These are phyloP conservation scores for Malania oleifera DNA, from an alignment of 164 flowering plant species.

Conservation along the genomic window DNA sequence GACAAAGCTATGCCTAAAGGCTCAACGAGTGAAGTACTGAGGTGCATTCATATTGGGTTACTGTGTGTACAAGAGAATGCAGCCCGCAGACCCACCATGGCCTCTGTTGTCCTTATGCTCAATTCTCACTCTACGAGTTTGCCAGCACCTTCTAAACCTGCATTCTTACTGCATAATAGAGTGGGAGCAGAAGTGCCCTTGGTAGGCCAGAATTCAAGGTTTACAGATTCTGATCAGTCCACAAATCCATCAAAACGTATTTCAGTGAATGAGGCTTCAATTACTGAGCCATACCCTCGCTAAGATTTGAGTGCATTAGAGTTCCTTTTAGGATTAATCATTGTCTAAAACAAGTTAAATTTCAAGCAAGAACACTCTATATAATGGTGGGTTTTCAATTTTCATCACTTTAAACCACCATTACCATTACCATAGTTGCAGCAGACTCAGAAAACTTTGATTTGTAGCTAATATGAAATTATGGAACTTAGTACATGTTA, in stretches of 20 bases:
- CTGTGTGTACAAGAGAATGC: conserved; percentile 29
- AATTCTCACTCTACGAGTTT: conserved; percentile 12
- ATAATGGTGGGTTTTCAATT: too few species aligned
- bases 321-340: too few species aligned
- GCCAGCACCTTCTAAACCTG: conserved; percentile 21
- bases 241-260: background rate
- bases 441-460: too few species aligned
- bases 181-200: background rate
- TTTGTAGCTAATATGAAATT: too few species aligned
- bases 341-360: too few species aligned
- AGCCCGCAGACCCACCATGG: conserved; percentile 33
- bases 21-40: conserved; percentile 16
- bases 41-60: conserved; percentile 28
- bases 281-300: background rate
- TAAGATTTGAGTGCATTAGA: too few species aligned
- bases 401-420: too few species aligned
- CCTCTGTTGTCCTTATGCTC: conserved; percentile 25
- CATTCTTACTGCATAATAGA: conserved; percentile 5
- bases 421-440: too few species aligned
- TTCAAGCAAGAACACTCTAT: too few species aligned
- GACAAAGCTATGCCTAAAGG: conserved; percentile 16
- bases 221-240: background rate
- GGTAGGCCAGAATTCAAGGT: too few species aligned
- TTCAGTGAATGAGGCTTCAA: background rate
- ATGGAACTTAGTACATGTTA: too few species aligned